Evolutionary conservation across 1,284 basidiomycete species (phyloP).

Genomic region (Ustilago curta): DNA sequence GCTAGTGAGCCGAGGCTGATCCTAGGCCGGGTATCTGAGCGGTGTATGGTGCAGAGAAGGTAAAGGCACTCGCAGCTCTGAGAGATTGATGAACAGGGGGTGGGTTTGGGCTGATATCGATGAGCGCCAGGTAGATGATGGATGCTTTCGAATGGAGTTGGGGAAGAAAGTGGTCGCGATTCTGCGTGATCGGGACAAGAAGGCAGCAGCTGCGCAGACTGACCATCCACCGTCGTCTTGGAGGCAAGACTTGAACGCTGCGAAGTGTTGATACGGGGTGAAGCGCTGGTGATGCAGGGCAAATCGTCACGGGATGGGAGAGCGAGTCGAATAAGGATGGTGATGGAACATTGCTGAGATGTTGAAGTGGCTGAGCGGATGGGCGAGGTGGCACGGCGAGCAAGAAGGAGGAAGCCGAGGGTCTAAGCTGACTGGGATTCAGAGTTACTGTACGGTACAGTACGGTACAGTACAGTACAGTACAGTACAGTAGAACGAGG

Average conservation of each 20-base stretch:
- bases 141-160: not conserved
- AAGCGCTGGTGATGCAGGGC: constrained; percentile 1
- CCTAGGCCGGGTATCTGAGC: not conserved
- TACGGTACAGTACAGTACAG: too few relatives aligned
- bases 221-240: not conserved
- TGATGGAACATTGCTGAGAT: constrained; percentile 24
- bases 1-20: not conserved
- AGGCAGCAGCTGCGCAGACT: not conserved
- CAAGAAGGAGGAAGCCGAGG: not conserved
- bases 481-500: too few relatives aligned
- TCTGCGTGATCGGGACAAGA: not conserved
- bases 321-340: not conserved
- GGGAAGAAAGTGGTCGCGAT: not conserved
- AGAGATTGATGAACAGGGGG: not conserved
- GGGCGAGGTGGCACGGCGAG: not conserved
- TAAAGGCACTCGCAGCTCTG: not conserved
- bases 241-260: not conserved
- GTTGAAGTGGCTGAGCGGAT: not conserved
- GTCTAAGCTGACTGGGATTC: too few relatives aligned
- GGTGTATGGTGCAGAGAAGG: not conserved
- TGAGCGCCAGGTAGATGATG: too few relatives aligned
- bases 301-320: constrained; percentile 10
- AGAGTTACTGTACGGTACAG: too few relatives aligned
- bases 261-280: not conserved
- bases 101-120: not conserved